phyloP scores from a whole-genome alignment of 192 early-diverging fungal species.

The Backusella sp. region DNA sequence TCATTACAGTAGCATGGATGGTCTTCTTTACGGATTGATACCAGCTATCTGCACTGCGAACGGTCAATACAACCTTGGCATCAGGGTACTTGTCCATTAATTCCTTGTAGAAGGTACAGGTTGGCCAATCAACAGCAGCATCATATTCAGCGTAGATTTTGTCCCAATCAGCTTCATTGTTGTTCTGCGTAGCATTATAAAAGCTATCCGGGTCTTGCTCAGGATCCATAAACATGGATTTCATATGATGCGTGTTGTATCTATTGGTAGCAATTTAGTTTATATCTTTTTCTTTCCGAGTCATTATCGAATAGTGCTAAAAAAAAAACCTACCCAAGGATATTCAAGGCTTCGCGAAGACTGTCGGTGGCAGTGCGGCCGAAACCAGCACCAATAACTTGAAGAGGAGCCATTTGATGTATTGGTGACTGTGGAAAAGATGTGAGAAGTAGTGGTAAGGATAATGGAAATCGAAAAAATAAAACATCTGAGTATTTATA shows the following conservation, averaged over 20 bases:
- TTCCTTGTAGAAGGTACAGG: no score
- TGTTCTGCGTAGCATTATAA: background rate
- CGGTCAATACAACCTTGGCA: constrained; percentile 15
- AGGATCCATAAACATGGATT: background rate
- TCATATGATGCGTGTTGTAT: background rate
- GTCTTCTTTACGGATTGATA: constrained; percentile 14
- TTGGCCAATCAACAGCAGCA: no score
- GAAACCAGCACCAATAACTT: constrained; percentile 20
- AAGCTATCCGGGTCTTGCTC: background rate
- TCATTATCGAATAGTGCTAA: no score
- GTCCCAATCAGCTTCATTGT: constrained; percentile 17
- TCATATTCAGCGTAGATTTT: background rate
- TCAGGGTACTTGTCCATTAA: no score
- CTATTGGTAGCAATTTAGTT: background rate
- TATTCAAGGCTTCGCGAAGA: constrained; percentile 17
- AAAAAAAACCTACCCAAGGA: constrained; percentile 14
- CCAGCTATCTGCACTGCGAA: constrained; percentile 18
- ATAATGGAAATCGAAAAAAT: background rate
- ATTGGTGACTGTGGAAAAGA: no score
- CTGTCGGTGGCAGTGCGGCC: constrained; percentile 26
- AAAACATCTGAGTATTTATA: background rate
- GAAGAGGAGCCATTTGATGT: background rate
- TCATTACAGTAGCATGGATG: background rate
- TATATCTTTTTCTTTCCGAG: background rate
- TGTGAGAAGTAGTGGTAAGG: background rate